A percentile compares a stretch with the other conserved stretches of the same genome.
Evolutionary conservation across 495 filamentous ascomycete species (phyloP).

Genomic region (Pyronema omphalodes): DNA sequence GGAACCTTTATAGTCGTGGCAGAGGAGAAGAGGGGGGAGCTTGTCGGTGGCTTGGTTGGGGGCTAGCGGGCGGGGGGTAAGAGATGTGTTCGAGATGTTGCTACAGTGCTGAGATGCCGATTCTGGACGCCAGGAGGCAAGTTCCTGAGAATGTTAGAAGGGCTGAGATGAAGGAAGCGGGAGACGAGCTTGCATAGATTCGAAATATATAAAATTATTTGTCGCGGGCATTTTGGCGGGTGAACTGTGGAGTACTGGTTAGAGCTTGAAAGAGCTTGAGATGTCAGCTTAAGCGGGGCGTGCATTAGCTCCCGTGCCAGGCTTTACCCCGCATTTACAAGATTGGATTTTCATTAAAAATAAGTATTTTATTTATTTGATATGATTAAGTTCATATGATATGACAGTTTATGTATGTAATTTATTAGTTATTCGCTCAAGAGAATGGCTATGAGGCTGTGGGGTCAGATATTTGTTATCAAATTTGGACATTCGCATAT

Average conservation of each 20-base stretch:
- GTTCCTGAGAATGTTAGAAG: constrained; percentile 25
- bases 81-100: constrained; percentile 28
- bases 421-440: too few relatives aligned
- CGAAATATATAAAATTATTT: constrained; percentile 16
- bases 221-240: neutral
- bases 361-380: too few relatives aligned
- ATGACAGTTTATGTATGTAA: too few relatives aligned
- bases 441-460: too few relatives aligned
- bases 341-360: too few relatives aligned
- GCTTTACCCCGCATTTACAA: too few relatives aligned
- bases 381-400: too few relatives aligned
- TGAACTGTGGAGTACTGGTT: neutral
- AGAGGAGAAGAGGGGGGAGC: constrained; percentile 24
- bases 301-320: neutral
- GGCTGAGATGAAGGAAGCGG: constrained; percentile 16
- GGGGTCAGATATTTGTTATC: too few relatives aligned
- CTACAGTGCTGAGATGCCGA: constrained; percentile 22
- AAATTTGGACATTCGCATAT: too few relatives aligned
- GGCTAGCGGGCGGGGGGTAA: constrained; percentile 17
- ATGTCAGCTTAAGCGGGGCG: neutral
- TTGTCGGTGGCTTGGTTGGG: neutral
- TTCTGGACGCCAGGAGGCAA: constrained; percentile 25
- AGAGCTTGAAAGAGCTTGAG: neutral
- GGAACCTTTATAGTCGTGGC: constrained; percentile 30
- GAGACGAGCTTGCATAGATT: constrained; percentile 16